Conservation (phyloP, 345 rosid species). For the Brassica cretica region DNA sequence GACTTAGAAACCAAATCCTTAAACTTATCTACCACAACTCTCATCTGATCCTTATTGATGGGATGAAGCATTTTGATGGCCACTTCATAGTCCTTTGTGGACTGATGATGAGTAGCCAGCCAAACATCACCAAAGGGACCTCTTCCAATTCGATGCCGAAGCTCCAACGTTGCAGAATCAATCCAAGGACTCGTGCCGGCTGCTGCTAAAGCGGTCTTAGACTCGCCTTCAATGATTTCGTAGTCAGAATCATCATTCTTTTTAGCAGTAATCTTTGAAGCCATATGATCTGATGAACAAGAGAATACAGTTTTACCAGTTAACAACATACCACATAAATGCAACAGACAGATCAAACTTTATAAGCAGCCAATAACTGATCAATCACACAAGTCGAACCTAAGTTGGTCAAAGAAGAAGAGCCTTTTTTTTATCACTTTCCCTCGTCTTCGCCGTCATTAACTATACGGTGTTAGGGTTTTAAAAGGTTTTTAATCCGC, state of each 20-base stretch:
- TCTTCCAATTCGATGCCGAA: constrained; percentile 88
- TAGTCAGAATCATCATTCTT: constrained; percentile 56
- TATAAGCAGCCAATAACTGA: no score
- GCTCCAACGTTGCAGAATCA: constrained; percentile 64
- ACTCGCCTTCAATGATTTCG: constrained; percentile 66
- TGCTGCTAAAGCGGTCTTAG: constrained; percentile 54
- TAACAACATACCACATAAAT: background rate
- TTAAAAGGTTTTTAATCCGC: background rate
- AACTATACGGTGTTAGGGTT: background rate
- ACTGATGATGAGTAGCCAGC: constrained; percentile 83
- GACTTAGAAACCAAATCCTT: constrained; percentile 54
- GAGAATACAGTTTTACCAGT: background rate
- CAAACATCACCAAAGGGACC: constrained; percentile 95
- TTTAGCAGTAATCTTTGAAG: constrained; percentile 51
- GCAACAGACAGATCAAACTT: background rate
- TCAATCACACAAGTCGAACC: background rate
- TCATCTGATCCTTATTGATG: constrained; percentile 60
- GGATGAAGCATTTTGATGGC: constrained; percentile 80
- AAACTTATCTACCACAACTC: constrained; percentile 57
- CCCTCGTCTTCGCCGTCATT: background rate
- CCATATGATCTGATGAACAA: constrained; percentile 48
- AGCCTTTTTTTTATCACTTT: background rate
- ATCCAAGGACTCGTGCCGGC: constrained; percentile 62
- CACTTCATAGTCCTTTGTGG: constrained; percentile 70
- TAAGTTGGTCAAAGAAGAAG: background rate